These are phyloP conservation scores for Lactarius pseudohatsudake DNA, from an alignment of 768 basidiomycete species.

Conservation along the genomic window DNA sequence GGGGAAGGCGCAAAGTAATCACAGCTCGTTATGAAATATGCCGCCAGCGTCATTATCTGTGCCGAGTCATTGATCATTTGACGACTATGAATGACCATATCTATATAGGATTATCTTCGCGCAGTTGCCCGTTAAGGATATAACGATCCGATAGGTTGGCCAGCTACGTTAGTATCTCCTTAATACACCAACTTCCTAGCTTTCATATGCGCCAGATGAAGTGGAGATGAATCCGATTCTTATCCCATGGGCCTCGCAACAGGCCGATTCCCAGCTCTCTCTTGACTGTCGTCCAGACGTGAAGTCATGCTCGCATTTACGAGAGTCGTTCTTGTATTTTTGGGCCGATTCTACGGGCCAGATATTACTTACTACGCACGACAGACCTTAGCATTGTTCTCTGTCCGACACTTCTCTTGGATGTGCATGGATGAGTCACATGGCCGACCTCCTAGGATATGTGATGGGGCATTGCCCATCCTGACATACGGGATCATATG, in stretches of 20 bases:
- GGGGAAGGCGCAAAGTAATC: constrained; percentile 10
- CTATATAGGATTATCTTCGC: constrained; percentile 11
- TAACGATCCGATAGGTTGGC: not conserved
- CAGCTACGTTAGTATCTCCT: not conserved
- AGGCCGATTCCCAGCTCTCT: constrained; percentile 23
- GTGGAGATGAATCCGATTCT: constrained; percentile 7
- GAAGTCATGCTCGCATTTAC: constrained; percentile 5
- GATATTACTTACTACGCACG: not conserved
- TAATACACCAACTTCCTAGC: not conserved
- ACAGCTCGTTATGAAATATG: constrained; percentile 7
- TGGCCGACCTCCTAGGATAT: not conserved
- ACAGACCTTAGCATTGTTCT: not conserved
- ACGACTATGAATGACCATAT: not conserved
- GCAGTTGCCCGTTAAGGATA: not conserved
- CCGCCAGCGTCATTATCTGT: not conserved
- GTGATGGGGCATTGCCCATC: not conserved
- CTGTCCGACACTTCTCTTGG: not conserved
- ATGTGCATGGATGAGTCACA: not conserved
- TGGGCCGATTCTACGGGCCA: not conserved
- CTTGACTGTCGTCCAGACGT: constrained; percentile 2
- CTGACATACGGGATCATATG: not conserved
- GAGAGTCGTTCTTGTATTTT: constrained; percentile 1
- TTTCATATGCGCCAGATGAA: constrained; percentile 19
- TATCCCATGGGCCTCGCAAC: constrained; percentile 12
- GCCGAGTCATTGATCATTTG: constrained; percentile 3